Conservation (phyloP, 164 flowering plant genomes). For the Tetracentron sinense region DNA sequence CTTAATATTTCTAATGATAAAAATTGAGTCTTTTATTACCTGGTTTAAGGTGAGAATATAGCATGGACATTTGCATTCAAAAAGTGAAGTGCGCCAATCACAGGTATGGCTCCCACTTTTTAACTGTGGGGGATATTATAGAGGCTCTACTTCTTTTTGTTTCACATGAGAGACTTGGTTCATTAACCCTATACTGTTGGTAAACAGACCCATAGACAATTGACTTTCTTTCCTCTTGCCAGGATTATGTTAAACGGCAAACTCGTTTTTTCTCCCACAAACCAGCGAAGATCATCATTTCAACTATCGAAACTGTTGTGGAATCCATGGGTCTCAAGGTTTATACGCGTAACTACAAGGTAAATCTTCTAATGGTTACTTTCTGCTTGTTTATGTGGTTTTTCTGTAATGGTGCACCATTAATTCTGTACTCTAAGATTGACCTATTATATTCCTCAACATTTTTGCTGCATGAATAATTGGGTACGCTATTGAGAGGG, state of each 20-base stretch:
- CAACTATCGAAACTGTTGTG: conserved; percentile 67
- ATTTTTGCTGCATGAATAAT: neutral
- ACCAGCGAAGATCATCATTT: conserved; percentile 67
- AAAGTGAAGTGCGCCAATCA: too few species aligned
- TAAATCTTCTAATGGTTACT: conserved; percentile 16
- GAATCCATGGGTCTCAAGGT: conserved; percentile 75
- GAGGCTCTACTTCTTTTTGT: neutral
- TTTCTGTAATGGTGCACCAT: too few species aligned
- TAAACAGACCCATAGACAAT: too few species aligned
- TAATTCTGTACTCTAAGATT: neutral
- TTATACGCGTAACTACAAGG: conserved; percentile 86
- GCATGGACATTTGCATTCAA: too few species aligned
- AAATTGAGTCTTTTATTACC: too few species aligned
- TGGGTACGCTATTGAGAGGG: neutral
- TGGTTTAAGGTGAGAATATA: too few species aligned
- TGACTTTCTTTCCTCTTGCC: conserved; percentile 16
- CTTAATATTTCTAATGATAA: too few species aligned
- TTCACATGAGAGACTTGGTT: neutral
- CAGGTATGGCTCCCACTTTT: too few species aligned
- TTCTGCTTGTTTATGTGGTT: neutral
- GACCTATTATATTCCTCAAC: neutral
- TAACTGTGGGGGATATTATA: too few species aligned
- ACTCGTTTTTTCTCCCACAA: conserved; percentile 89
- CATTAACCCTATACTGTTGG: too few species aligned
- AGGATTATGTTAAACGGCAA: conserved; percentile 90